Conservation (phyloP, 1,284 basidiomycete species). For the Xerocomus minutiporus region DNA sequence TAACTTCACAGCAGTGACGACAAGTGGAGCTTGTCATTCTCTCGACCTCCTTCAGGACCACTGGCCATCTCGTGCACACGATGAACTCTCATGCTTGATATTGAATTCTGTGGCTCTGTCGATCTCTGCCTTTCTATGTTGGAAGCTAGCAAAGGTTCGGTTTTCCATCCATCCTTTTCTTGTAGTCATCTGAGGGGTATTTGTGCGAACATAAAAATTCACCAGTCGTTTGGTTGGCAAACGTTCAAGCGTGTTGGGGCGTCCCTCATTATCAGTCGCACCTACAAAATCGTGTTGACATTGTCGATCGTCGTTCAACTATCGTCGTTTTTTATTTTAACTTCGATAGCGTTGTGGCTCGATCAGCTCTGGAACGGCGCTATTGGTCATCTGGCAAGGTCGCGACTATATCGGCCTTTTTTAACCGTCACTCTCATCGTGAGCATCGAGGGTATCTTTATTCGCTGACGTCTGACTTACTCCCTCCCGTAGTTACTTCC, state of each 20-base stretch:
- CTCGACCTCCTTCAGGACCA: slow-evolving; percentile 53
- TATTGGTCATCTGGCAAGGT: slow-evolving; percentile 49
- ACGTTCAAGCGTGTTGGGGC: slow-evolving; percentile 82
- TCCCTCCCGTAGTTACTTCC: slow-evolving; percentile 48
- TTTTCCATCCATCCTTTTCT: not conserved
- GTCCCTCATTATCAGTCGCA: slow-evolving; percentile 64
- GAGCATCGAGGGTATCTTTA: slow-evolving; percentile 28
- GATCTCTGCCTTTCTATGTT: slow-evolving; percentile 61
- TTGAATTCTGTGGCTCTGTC: slow-evolving; percentile 60
- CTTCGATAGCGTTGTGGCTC: slow-evolving; percentile 67
- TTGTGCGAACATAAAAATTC: not conserved
- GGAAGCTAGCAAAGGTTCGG: slow-evolving; percentile 66
- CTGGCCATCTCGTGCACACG: slow-evolving; percentile 52
- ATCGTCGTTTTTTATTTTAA: slow-evolving; percentile 69
- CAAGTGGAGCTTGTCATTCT: slow-evolving; percentile 57
- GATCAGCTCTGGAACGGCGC: slow-evolving; percentile 68
- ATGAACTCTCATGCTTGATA: slow-evolving; percentile 62
- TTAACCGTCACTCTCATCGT: slow-evolving; percentile 57
- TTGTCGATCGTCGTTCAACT: slow-evolving; percentile 72
- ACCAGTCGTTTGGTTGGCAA: slow-evolving; percentile 72
- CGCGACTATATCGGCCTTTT: slow-evolving; percentile 50
- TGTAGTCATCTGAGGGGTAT: not conserved
- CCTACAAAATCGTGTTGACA: slow-evolving; percentile 68
- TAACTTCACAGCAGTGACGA: slow-evolving; percentile 54
- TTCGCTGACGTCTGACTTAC: slow-evolving; percentile 7